Percentiles rank a stretch among this genome's conserved stretches.
Evolutionary conservation across 345 rosid genomes (phyloP).

Genomic region (Populus simonii): DNA sequence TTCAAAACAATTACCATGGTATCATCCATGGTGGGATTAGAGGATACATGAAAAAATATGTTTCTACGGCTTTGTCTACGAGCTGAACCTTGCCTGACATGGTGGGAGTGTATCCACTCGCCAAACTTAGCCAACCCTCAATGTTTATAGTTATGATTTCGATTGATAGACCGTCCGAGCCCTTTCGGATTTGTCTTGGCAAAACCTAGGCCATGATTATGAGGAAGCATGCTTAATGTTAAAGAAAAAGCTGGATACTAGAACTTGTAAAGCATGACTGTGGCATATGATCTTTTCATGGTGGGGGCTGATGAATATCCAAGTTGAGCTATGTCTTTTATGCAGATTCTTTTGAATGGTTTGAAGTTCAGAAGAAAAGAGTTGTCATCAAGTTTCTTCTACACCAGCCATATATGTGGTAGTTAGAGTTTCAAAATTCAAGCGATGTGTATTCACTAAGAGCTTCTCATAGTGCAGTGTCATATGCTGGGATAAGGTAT

Average conservation of each 20-base stretch:
- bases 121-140: no score
- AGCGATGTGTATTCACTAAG: neutral
- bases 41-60: no score
- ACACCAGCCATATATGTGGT: conserved; percentile 31
- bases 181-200: no score
- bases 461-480: conserved; percentile 18
- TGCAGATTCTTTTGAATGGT: conserved; percentile 18
- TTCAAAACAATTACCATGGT: no score
- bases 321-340: conserved; percentile 6
- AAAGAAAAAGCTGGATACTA: neutral
- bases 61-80: no score
- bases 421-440: neutral
- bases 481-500: conserved; percentile 9
- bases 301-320: conserved; percentile 19
- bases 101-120: no score
- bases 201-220: neutral
- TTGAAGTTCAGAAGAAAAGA: conserved; percentile 33
- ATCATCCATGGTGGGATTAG: no score
- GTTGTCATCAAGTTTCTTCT: conserved; percentile 21
- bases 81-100: no score
- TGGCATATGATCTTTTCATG: conserved; percentile 19
- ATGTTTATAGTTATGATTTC: no score
- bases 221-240: neutral
- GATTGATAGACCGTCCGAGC: no score
- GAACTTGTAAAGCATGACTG: neutral